Base-by-base conservation (phyloP, 805 yeast species). In the Metschnikowia drakensbergensis region DNA sequence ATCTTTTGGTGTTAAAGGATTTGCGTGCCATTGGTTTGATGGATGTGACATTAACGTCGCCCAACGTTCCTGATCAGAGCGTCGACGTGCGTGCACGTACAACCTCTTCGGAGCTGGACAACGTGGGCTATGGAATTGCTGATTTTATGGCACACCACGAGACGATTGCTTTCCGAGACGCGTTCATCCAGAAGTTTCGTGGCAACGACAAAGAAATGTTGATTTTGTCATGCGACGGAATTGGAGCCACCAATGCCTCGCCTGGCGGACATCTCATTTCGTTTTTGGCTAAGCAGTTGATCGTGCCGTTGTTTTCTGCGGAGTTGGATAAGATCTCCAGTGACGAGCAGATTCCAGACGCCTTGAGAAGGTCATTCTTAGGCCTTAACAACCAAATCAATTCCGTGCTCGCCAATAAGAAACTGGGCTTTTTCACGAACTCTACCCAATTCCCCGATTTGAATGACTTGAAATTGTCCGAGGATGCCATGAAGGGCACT, bases 31-130 rank as follows among this genome's bases (percentile, higher is more conserved):
- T 94, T 44, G 97, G 98, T 0, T 74, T 94, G 53, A 89, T 94
- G 84, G 99, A 94, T 72, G 96, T 94, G 25, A 94, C 99, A 0
- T 76, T 92, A 52, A 89, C 96, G 1, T 86, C 96, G 0, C 84
- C 90, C 11, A 76, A 85, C 10, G 86, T 91, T 6, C 98, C 97
- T 6, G 98, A 92, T 66, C 96, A 91, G 65, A 75, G 80, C 8
- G 81, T 81, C 9, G 84, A 86, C 58, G 79, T 87, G 55, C 85
- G 99, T 69, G 85, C 94, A 17, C 81, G 99, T 58, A 88, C 97
- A 0, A 86, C 96, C 0, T 92, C 91, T 11, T 85, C 96, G 0
- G 85, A 81, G 43, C 67, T 88, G 23, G 84, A 85, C 42, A 80
- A 79, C 40, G 79, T 87, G 71, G 82, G 89, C 0, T 89, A 90